Evolutionary conservation across 305 asterid genomes (phyloP).

Genomic region (Fraxinus paxiana): DNA sequence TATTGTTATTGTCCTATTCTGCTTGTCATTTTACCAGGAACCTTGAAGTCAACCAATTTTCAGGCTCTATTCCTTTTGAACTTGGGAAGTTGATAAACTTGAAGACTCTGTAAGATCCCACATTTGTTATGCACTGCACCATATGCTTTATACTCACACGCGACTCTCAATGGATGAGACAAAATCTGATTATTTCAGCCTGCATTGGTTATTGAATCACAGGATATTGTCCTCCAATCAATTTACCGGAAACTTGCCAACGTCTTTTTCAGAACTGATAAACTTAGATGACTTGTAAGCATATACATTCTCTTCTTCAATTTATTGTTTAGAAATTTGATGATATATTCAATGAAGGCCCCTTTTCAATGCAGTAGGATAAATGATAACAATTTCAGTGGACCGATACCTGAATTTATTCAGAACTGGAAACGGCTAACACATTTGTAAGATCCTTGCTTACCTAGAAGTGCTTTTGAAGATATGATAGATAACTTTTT

Average conservation of each 20-base stretch:
- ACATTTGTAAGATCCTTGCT: conserved; percentile 53
- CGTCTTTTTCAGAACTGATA: conserved; percentile 52
- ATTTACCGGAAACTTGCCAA: conserved; percentile 59
- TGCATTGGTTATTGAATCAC: conserved; percentile 31
- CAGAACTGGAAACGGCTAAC: conserved; percentile 74
- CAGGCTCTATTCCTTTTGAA: conserved; percentile 67
- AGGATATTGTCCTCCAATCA: conserved; percentile 83
- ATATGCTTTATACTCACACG: background rate
- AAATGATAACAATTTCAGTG: conserved; percentile 68
- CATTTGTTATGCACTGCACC: conserved; percentile 2
- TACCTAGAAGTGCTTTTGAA: conserved; percentile 4
- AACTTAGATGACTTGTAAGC: conserved; percentile 73
- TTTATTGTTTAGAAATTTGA: background rate
- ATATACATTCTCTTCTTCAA: conserved; percentile 10
- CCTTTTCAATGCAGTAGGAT: conserved; percentile 58
- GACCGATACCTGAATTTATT: conserved; percentile 64
- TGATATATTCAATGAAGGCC: conserved; percentile 16
- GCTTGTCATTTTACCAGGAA: conserved; percentile 48
- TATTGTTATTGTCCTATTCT: background rate
- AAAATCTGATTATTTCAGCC: conserved; percentile 12
- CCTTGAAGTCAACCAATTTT: conserved; percentile 77
- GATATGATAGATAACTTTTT: background rate
- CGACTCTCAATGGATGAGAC: conserved; percentile 9
- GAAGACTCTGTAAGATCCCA: conserved; percentile 60
- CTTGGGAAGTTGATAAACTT: conserved; percentile 59